These are phyloP conservation scores for Hygrocybe coccinea DNA, from an alignment of 768 basidiomycete species.

Conservation along the genomic window DNA sequence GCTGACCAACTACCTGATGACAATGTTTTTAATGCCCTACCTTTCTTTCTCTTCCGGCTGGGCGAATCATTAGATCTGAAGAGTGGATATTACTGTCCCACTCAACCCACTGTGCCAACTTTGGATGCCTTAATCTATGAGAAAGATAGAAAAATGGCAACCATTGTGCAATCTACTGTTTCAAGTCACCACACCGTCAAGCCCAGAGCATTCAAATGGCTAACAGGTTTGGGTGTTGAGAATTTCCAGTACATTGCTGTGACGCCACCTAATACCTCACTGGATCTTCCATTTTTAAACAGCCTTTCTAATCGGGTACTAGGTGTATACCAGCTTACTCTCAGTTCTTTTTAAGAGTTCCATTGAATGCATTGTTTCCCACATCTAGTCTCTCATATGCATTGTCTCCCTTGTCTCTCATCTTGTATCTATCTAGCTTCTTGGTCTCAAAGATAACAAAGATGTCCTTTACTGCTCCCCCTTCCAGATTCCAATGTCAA, in stretches of 20 bases:
- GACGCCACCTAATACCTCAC: constrained; percentile 1
- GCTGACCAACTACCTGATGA: constrained; percentile 5
- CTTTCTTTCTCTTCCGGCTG: constrained; percentile 8
- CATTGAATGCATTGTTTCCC: no score
- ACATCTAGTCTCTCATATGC: no score
- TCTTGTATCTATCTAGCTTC: no score
- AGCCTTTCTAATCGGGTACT: no score
- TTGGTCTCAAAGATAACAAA: no score
- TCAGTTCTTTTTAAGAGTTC: no score
- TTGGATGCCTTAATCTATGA: constrained; percentile 17
- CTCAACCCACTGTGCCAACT: constrained; percentile 7
- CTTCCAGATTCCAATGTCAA: no score
- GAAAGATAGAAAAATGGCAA: constrained; percentile 10
- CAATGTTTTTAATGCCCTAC: constrained; percentile 8
- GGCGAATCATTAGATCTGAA: constrained; percentile 7
- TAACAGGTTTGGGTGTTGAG: not conserved
- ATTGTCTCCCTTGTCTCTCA: no score
- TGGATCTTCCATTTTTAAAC: not conserved
- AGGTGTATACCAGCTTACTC: no score
- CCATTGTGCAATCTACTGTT: constrained; percentile 13
- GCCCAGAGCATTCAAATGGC: constrained; percentile 9
- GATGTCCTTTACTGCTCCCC: no score
- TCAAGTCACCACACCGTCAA: constrained; percentile 7
- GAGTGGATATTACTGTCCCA: constrained; percentile 14
- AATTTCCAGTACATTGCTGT: constrained; percentile 10